Evolutionary conservation across 192 early-diverging fungal genomes (phyloP).

Genomic region (Coemansia furcata): DNA sequence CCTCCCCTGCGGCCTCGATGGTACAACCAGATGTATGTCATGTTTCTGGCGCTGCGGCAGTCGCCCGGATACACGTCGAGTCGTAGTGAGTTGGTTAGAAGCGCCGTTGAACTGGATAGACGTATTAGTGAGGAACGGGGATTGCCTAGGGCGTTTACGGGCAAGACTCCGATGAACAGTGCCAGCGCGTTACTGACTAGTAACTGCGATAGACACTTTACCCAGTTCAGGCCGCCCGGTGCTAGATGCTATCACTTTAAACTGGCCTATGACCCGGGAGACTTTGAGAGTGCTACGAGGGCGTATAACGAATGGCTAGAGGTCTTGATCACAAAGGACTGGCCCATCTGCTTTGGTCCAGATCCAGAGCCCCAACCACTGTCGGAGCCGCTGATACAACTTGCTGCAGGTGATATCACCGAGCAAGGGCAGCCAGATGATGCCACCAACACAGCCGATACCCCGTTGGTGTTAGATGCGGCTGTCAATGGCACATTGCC

Average conservation of each 20-base stretch:
- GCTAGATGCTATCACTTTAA: conserved; percentile 70
- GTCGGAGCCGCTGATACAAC: background rate
- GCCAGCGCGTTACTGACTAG: conserved; percentile 74
- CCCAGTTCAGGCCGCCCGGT: conserved; percentile 66
- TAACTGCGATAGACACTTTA: conserved; percentile 74
- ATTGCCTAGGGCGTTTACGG: conserved; percentile 79
- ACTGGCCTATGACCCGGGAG: conserved; percentile 76
- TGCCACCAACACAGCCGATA: background rate
- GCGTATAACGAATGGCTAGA: conserved; percentile 76
- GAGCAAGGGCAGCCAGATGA: background rate
- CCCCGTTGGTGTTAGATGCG: background rate
- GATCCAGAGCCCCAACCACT: conserved; percentile 4
- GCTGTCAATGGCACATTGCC: background rate
- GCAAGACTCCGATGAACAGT: conserved; percentile 84
- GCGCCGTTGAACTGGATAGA: conserved; percentile 74
- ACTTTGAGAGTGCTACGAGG: conserved; percentile 67
- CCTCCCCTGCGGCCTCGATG: conserved; percentile 64
- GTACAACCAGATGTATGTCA: conserved; percentile 86
- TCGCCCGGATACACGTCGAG: conserved; percentile 65
- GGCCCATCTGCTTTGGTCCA: conserved; percentile 81
- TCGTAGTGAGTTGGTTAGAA: conserved; percentile 69
- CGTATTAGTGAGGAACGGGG: conserved; percentile 68
- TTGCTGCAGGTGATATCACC: background rate
- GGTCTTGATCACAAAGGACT: conserved; percentile 68
- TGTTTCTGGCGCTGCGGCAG: conserved; percentile 77